Evolutionary conservation across 78 protist genomes (phyloP), one percentile per base, ranked within the genome.

Genomic region (Chrysochromulina parva): DNA sequence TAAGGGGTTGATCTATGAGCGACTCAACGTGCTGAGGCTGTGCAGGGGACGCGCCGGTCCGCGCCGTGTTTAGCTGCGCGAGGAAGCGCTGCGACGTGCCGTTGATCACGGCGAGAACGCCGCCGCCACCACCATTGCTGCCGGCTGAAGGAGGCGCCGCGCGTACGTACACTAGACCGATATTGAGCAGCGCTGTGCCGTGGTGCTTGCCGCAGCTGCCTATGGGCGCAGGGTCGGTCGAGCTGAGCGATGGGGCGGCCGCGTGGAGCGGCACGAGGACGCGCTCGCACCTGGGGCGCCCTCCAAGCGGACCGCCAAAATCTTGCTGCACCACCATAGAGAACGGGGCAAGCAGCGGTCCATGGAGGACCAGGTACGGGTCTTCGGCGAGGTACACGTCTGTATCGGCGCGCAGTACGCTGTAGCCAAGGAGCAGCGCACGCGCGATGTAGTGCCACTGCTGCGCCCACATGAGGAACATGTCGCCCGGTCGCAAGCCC

Each of bases 381-480:
- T 74, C 82, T 19, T 69, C 78, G 52, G 78, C 78, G 48, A 69
- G 28, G 78, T 69, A 69, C 16, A 69, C 78, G 50, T 69, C 78
- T 13, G 78, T 69, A 50, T 69, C 78, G 78, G 78, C 16, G 59
- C 78, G 78, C n/a, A 69, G 3, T 9, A 69, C 50, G 78, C 48
- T 9, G 78, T 69, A 69, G 48, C 78, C 78, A 2, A 3, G 78
- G 50, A n/a, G 50, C n/a, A 69, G 38, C 50, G 78, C 78, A 13
- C 24, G 24, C 26, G 78, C 28, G 78, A 69, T 17, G 78, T 69
- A 69, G 16, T 50, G 78, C 78, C 78, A 69, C 50, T 69, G 78
- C 78, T 69, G 78, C 78, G 6, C n/a, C 78, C 78, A 69, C 48
- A 69, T 69, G 78, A 69, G 78, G 78, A 69, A 69, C 78, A 69